Evolutionary conservation across 805 yeast species (phyloP).

Genomic region (Saturnispora saitoi): DNA sequence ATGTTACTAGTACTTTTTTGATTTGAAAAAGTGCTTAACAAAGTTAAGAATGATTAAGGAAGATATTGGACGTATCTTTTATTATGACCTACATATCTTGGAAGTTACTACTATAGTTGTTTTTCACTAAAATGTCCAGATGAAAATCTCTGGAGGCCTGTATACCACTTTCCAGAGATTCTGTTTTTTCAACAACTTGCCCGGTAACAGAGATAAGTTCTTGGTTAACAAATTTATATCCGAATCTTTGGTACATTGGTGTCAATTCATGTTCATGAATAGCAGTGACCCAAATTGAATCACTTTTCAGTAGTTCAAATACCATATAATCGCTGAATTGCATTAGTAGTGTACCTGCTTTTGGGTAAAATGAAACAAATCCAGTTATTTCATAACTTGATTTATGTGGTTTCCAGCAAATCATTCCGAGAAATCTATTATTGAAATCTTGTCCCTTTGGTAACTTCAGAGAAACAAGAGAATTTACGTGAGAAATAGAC

Average conservation of each 20-base stretch:
- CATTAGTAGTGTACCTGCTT: conserved; percentile 23
- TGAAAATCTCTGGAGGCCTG: conserved; percentile 33
- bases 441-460: conserved; percentile 24
- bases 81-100: not conserved
- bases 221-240: conserved; percentile 27
- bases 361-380: conserved; percentile 42
- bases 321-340: conserved; percentile 14
- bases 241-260: conserved; percentile 36
- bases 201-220: conserved; percentile 21
- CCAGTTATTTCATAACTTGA: conserved; percentile 38
- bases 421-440: conserved; percentile 27
- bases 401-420: conserved; percentile 27
- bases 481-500: not conserved
- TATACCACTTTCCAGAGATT: conserved; percentile 31
- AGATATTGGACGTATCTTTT: not conserved
- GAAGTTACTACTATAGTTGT: not conserved
- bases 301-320: conserved; percentile 9
- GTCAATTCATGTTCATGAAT: conserved; percentile 43
- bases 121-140: conserved; percentile 31
- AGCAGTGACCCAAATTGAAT: conserved; percentile 31
- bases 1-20: too few species aligned
- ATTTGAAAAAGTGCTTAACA: too few species aligned
- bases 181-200: conserved; percentile 12
- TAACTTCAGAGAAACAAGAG: conserved; percentile 8
- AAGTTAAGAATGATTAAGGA: not conserved